Conservation (phyloP, 371 early-diverging fungal genomes). For the Entomophthora muscae region DNA sequence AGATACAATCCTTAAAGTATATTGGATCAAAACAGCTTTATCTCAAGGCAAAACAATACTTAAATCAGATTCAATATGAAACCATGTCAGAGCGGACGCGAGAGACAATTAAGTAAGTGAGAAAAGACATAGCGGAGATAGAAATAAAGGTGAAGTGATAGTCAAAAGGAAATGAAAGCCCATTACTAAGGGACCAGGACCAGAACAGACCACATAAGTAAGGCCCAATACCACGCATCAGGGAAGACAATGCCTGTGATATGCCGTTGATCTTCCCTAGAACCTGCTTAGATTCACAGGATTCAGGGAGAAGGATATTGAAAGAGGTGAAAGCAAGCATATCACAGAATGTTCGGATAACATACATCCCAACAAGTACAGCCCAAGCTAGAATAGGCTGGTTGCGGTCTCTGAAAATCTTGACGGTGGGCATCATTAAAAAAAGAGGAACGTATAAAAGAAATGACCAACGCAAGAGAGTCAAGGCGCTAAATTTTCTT, state of each 20-base stretch:
- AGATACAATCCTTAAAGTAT: too few relatives aligned
- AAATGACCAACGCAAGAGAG: conserved; percentile 26
- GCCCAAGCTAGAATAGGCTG: too few relatives aligned
- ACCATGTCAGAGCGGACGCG: too few relatives aligned
- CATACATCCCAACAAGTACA: conserved; percentile 20
- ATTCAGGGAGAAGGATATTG: conserved; percentile 41
- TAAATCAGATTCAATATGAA: too few relatives aligned
- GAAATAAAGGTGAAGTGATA: conserved; percentile 22
- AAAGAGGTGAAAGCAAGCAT: conserved; percentile 36
- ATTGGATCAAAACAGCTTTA: too few relatives aligned
- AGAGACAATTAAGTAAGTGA: too few relatives aligned
- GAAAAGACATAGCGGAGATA: too few relatives aligned
- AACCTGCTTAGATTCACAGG: conserved; percentile 12
- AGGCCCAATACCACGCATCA: conserved; percentile 47
- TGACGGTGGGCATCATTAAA: conserved; percentile 21
- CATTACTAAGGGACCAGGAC: too few relatives aligned
- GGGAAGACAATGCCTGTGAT: conserved; percentile 33
- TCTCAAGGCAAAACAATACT: too few relatives aligned
- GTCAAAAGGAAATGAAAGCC: too few relatives aligned
- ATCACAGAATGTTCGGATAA: conserved; percentile 23
- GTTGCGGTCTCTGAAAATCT: too few relatives aligned
- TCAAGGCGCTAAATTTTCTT: conserved; percentile 21
- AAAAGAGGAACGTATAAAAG: conserved; percentile 21
- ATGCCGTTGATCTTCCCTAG: conserved; percentile 52
- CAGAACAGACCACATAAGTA: conserved; percentile 41